These are phyloP conservation scores for Polyplosphaeria fusca DNA, from an alignment of 495 filamentous ascomycete species.

Conservation along the genomic window DNA sequence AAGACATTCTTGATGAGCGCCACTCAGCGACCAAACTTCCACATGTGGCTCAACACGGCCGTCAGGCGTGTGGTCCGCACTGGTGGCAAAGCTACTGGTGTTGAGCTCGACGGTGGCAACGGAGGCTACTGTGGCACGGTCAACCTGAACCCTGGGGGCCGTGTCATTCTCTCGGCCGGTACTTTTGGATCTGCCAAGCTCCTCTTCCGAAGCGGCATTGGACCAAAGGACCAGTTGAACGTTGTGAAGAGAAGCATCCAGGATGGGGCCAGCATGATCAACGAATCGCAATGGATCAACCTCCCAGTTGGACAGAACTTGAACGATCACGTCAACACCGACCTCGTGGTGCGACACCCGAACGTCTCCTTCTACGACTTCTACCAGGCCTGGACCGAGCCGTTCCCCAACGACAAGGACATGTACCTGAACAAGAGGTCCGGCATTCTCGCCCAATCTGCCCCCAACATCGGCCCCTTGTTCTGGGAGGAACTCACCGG, in stretches of 20 bases:
- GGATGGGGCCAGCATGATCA: slow-evolving; percentile 44
- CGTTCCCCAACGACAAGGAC: slow-evolving; percentile 46
- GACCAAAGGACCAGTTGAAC: slow-evolving; percentile 39
- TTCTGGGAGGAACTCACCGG: slow-evolving; percentile 59
- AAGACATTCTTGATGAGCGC: slow-evolving; percentile 70
- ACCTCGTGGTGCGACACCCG: slow-evolving; percentile 61
- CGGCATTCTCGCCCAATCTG: slow-evolving; percentile 66
- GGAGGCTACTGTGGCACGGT: slow-evolving; percentile 59
- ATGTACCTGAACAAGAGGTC: slow-evolving; percentile 51
- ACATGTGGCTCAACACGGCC: slow-evolving; percentile 60
- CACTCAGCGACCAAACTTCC: slow-evolving; percentile 60
- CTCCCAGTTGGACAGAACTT: slow-evolving; percentile 73
- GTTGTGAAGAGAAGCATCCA: slow-evolving; percentile 34
- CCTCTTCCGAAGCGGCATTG: slow-evolving; percentile 47
- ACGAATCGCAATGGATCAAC: slow-evolving; percentile 65
- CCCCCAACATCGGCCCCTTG: slow-evolving; percentile 64
- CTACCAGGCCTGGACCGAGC: slow-evolving; percentile 55
- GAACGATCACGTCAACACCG: slow-evolving; percentile 64
- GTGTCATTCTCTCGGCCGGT: slow-evolving; percentile 67
- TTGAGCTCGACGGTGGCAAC: slow-evolving; percentile 59
- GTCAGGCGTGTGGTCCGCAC: slow-evolving; percentile 64
- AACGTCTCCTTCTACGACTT: slow-evolving; percentile 63
- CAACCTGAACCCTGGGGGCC: slow-evolving; percentile 57
- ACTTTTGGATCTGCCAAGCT: slow-evolving; percentile 73
- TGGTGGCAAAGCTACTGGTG: slow-evolving; percentile 59